Evolutionary conservation across 257 asterid genomes (phyloP).

Genomic region (Solanum chmielewskii): DNA sequence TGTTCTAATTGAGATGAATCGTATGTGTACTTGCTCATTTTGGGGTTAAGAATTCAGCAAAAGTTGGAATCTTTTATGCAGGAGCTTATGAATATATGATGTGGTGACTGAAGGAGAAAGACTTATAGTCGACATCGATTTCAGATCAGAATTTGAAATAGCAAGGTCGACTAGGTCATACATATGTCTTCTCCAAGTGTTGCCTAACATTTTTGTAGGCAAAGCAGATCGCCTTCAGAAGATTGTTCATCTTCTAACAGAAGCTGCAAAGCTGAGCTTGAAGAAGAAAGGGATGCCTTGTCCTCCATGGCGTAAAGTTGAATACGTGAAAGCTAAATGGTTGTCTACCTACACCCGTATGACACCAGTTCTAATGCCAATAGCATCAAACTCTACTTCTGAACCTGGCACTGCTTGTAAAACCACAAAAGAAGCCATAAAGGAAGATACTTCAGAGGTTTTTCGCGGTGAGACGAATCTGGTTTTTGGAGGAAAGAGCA

Average conservation of each 20-base stretch:
- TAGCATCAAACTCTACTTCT: background rate
- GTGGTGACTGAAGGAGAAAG: conserved; percentile 49
- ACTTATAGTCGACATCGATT: conserved; percentile 65
- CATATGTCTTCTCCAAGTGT: conserved; percentile 40
- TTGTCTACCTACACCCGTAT: conserved; percentile 49
- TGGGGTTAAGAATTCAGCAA: background rate
- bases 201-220: conserved; percentile 68
- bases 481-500: conserved; percentile 13
- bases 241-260: conserved; percentile 48
- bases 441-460: background rate
- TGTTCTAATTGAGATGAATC: background rate
- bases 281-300: conserved; percentile 82
- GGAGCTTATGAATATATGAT: conserved; percentile 75
- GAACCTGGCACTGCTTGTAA: background rate
- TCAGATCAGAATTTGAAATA: conserved; percentile 75
- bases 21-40: background rate
- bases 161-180: conserved; percentile 84
- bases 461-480: conserved; percentile 1
- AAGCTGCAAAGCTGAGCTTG: conserved; percentile 70
- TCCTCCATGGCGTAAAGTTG: conserved; percentile 89
- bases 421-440: background rate
- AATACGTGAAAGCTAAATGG: conserved; percentile 80
- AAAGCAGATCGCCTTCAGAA: conserved; percentile 66
- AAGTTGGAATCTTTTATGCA: conserved; percentile 1
- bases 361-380: background rate